A percentile compares a stretch with the other conserved stretches of the same genome.
Conservation (phyloP, 805 yeast species). For the Starmerella bombicola region DNA sequence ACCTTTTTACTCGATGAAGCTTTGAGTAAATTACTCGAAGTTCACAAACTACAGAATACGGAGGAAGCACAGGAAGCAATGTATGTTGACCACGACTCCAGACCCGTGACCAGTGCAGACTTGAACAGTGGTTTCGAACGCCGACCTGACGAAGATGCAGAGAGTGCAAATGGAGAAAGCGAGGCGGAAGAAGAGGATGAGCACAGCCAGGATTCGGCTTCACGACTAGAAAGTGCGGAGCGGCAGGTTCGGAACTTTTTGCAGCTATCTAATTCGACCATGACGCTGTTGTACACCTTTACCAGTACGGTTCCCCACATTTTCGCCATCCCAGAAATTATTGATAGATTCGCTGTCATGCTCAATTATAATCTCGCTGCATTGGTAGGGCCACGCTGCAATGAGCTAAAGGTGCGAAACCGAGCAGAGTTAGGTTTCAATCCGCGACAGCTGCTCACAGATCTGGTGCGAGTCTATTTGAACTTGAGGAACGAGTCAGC, state of each 20-base stretch:
- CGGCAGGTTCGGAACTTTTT: conserved; percentile 68
- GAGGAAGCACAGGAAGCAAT: too few species aligned
- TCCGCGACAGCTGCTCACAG: conserved; percentile 58
- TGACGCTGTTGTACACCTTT: conserved; percentile 64
- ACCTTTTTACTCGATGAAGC: conserved; percentile 88
- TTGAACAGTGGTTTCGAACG: not conserved
- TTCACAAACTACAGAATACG: conserved; percentile 67
- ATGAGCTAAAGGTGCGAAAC: conserved; percentile 68
- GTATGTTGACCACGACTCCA: conserved; percentile 48
- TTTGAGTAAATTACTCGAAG: conserved; percentile 59
- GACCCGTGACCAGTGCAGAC: not conserved
- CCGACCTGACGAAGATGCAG: not conserved
- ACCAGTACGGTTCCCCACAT: conserved; percentile 79
- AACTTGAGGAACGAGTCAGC: conserved; percentile 52
- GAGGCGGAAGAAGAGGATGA: conserved; percentile 46
- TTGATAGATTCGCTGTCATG: conserved; percentile 92
- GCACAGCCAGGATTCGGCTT: conserved; percentile 29
- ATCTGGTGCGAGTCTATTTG: conserved; percentile 61
- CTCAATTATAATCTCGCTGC: conserved; percentile 80
- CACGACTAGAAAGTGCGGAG: conserved; percentile 51
- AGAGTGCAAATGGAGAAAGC: conserved; percentile 23
- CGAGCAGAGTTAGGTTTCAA: conserved; percentile 77
- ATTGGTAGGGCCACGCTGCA: conserved; percentile 91
- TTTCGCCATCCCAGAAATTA: conserved; percentile 77
- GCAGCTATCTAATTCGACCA: conserved; percentile 71